These are phyloP conservation scores for Podila minutissima DNA, from an alignment of 192 early-diverging fungal genomes.

Conservation along the genomic window DNA sequence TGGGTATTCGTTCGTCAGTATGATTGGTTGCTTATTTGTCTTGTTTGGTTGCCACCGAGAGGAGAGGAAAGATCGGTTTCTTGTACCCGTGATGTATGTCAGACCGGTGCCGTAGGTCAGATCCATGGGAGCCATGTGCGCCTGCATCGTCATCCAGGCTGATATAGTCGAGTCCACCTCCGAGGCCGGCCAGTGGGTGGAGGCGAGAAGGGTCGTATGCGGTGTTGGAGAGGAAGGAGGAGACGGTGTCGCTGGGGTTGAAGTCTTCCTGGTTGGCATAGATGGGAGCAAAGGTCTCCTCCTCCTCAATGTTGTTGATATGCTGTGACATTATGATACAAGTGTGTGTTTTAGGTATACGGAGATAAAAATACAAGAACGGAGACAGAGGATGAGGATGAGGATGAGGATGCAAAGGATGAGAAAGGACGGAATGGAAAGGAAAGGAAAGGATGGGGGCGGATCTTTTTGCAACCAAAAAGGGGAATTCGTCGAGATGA, in stretches of 20 bases:
- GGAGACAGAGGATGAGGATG: too few species aligned
- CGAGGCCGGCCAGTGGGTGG: conserved; percentile 63
- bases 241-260: conserved; percentile 57
- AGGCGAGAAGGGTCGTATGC: conserved; percentile 54
- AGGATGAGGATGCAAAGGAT: too few species aligned
- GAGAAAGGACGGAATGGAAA: too few species aligned
- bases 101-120: conserved; percentile 87
- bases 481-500: too few species aligned
- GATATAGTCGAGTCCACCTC: conserved; percentile 65
- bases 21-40: too few species aligned
- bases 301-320: conserved; percentile 43
- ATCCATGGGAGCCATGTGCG: conserved; percentile 45
- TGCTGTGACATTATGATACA: conserved; percentile 19
- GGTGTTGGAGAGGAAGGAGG: conserved; percentile 60
- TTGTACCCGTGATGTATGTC: conserved; percentile 74
- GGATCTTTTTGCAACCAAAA: too few species aligned
- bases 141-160: conserved; percentile 52
- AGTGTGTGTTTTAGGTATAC: too few species aligned
- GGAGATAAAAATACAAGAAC: too few species aligned
- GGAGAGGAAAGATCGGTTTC: neutral
- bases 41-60: neutral
- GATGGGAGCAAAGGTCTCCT: conserved; percentile 45
- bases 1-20: too few species aligned
- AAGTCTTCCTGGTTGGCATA: conserved; percentile 52
- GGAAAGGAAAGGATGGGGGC: too few species aligned